Evolutionary conservation across 768 basidiomycete species (phyloP).

Genomic region (Leccinum aurantiacum): DNA sequence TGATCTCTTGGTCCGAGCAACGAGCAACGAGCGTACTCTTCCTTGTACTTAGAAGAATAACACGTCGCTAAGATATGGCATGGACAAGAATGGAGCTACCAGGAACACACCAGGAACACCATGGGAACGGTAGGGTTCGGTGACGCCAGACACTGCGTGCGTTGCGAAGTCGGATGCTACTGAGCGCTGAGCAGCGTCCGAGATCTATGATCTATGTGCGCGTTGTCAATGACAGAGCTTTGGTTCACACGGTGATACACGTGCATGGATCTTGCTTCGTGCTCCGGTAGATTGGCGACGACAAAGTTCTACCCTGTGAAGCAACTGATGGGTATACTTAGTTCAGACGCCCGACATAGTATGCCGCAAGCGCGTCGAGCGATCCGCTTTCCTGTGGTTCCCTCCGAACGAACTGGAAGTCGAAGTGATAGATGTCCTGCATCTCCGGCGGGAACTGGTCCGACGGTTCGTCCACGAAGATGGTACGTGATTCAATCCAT

Average conservation of each 20-base stretch:
- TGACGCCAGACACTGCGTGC: slow-evolving; percentile 26
- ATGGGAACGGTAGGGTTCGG: slow-evolving; percentile 34
- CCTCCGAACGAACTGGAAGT: background rate
- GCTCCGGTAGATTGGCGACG: slow-evolving; percentile 34
- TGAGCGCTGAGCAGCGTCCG: slow-evolving; percentile 24
- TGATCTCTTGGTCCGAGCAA: slow-evolving; percentile 20
- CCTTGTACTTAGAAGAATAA: slow-evolving; percentile 40
- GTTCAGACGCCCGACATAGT: slow-evolving; percentile 28
- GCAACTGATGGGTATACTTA: slow-evolving; percentile 28
- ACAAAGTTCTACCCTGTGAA: slow-evolving; percentile 39
- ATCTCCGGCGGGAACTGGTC: slow-evolving; percentile 22
- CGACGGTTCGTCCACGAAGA: slow-evolving; percentile 39
- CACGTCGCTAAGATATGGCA: slow-evolving; percentile 33
- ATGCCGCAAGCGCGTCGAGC: slow-evolving; percentile 34
- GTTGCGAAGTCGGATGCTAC: slow-evolving; percentile 24
- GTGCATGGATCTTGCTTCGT: slow-evolving; percentile 30
- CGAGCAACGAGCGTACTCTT: slow-evolving; percentile 32
- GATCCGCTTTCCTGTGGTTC: slow-evolving; percentile 29
- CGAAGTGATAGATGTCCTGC: slow-evolving; percentile 1
- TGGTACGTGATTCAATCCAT: slow-evolving; percentile 28
- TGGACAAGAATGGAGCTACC: background rate
- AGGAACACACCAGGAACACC: no score
- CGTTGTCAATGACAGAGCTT: background rate
- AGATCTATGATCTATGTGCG: slow-evolving; percentile 13
- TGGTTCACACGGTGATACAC: slow-evolving; percentile 8